Conservation (phyloP, 495 filamentous ascomycete species). For the Hypoxylon trugodes region DNA sequence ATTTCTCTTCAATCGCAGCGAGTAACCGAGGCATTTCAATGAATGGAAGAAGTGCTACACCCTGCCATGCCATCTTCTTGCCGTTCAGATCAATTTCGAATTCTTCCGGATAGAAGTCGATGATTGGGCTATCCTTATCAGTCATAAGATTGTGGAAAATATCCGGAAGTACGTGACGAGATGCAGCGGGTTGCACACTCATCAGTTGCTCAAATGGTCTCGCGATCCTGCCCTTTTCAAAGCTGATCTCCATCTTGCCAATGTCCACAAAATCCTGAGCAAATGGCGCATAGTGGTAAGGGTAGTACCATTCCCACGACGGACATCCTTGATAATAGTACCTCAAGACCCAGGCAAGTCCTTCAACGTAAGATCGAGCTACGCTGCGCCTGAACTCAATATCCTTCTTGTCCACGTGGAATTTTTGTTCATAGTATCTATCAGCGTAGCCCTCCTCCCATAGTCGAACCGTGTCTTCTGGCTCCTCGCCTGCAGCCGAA, state of each 20-base stretch:
- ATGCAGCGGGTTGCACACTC: slow-evolving; percentile 94
- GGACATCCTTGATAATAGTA: slow-evolving; percentile 99
- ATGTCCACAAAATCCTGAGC: slow-evolving; percentile 93
- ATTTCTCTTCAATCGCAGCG: slow-evolving; percentile 81
- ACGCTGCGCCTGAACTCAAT: slow-evolving; percentile 90
- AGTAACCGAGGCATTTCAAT: slow-evolving; percentile 92
- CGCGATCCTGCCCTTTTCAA: slow-evolving; percentile 87
- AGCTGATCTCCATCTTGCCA: slow-evolving; percentile 76
- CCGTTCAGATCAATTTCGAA: slow-evolving; percentile 95
- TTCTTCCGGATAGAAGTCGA: slow-evolving; percentile 96
- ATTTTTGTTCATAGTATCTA: slow-evolving; percentile 97
- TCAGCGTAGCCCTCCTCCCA: slow-evolving; percentile 97
- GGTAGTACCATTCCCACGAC: slow-evolving; percentile 99
- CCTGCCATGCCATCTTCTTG: slow-evolving; percentile 99
- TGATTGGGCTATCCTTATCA: slow-evolving; percentile 83
- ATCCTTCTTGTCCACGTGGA: slow-evolving; percentile 83
- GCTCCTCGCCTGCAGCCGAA: slow-evolving; percentile 50
- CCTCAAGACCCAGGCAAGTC: slow-evolving; percentile 94
- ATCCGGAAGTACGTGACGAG: slow-evolving; percentile 87
- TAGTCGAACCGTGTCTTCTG: slow-evolving; percentile 81
- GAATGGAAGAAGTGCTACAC: slow-evolving; percentile 91
- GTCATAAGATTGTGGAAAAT: slow-evolving; percentile 91
- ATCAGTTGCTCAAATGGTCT: slow-evolving; percentile 97
- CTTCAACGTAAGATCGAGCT: slow-evolving; percentile 92
- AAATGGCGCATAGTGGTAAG: slow-evolving; percentile 97